Base-by-base conservation (phyloP, 768 basidiomycete genomes). In the Termitomyces sp. region DNA sequence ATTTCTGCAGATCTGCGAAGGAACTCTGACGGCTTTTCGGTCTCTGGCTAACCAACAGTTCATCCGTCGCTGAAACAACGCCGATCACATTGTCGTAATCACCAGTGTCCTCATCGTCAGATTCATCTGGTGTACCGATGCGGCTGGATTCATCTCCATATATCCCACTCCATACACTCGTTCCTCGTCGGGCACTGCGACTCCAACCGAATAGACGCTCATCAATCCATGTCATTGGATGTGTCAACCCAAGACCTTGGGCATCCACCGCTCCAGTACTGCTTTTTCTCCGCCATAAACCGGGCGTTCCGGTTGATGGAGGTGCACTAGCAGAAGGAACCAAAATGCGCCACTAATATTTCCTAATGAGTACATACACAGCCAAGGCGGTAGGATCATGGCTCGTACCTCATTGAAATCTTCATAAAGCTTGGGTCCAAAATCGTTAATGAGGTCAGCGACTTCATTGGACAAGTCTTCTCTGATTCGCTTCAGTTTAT, bases 201-300 rank as follows among this genome's bases (percentile, higher is more conserved):
- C 85, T 86, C 94, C 91, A 96, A 43, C 94, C 94, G 67, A 96
- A 97, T 25, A 97, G 79, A 8, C 91, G 85, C 71, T 96, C 94
- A 68, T 97, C 94, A 16, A 96, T 80, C 93, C 93, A 96, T 14
- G 88, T 86, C 89, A 96, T 94, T 0, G 94, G 94, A 71, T 97
- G 93, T 14, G 85, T 89, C 34, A 95, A 78, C 28, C 92, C 80
- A 51, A 87, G 83, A 43, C 89, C 90, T 72, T 92, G 90, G 0
- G 88, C 88, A 67, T 91, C 90, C n/a, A 91, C 85, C 34, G 87
- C 89, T 25, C 89, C 89, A 41, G 82, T 86, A 34, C 85, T 83
- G 63, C 86, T 89, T 72, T 91, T 93, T 32, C 92, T 76, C 56
- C 86, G 79, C 83, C 90, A 89, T 47, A 93, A 67, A 8, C 89